A percentile compares a stretch with the other conserved stretches of the same genome.
Evolutionary conservation across 768 basidiomycete species (phyloP).

Genomic region (Suillus variegatus): DNA sequence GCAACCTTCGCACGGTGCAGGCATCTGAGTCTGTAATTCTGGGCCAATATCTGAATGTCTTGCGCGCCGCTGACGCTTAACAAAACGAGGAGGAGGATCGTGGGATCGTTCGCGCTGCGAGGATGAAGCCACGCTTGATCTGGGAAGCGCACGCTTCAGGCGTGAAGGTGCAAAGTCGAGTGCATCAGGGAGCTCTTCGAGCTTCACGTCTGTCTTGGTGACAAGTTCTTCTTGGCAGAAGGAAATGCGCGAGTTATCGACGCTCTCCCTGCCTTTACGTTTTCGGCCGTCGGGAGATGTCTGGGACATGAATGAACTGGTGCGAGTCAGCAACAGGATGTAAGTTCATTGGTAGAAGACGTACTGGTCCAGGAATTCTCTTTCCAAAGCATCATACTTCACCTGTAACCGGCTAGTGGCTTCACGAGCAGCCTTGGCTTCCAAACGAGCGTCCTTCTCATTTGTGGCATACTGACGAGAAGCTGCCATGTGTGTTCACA

Average conservation of each 20-base stretch:
- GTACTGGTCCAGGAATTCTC: conserved; percentile 16
- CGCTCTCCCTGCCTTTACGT: conserved; percentile 4
- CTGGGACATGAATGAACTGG: conserved; percentile 1
- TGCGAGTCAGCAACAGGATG: background rate
- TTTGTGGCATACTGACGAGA: conserved; percentile 34
- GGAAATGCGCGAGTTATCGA: background rate
- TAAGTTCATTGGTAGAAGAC: background rate
- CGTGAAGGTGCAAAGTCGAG: conserved; percentile 3
- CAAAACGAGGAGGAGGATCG: conserved; percentile 6
- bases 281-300: conserved; percentile 1
- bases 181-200: background rate
- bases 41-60: conserved; percentile 19
- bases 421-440: conserved; percentile 37
- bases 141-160: conserved; percentile 32
- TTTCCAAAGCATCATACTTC: conserved; percentile 33
- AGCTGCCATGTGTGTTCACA: conserved; percentile 43
- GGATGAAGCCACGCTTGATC: conserved; percentile 15
- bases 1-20: background rate
- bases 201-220: background rate
- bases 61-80: conserved; percentile 28
- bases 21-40: background rate
- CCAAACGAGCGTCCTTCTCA: conserved; percentile 27
- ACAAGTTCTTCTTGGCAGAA: background rate
- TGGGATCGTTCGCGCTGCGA: conserved; percentile 6
- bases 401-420: conserved; percentile 41